Conservation (phyloP, 2,329 filamentous ascomycete species). For the Clarireedia homoeocarpa region DNA sequence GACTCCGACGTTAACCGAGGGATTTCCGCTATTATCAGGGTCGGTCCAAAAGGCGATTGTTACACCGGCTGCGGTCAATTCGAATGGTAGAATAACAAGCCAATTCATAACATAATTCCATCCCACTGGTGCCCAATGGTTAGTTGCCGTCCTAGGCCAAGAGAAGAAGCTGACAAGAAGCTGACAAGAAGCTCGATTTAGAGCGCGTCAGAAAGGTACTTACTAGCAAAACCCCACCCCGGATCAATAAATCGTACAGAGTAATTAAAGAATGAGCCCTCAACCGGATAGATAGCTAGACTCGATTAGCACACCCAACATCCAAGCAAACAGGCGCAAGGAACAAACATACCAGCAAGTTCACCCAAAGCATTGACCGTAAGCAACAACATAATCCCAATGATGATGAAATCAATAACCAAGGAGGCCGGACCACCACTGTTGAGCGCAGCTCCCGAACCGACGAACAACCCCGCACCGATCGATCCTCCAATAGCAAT, state of each 20-base stretch:
- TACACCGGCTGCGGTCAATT: constrained; percentile 78
- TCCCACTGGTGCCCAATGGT: constrained; percentile 49
- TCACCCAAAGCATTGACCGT: constrained; percentile 77
- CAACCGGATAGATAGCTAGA: constrained; percentile 66
- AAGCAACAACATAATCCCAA: constrained; percentile 61
- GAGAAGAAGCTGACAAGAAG: too few relatives aligned
- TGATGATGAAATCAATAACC: constrained; percentile 67
- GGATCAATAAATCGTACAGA: constrained; percentile 92
- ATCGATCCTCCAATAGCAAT: constrained; percentile 44
- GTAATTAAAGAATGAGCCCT: constrained; percentile 86
- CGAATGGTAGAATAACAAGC: constrained; percentile 74
- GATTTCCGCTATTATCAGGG: constrained; percentile 31
- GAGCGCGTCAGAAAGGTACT: too few relatives aligned
- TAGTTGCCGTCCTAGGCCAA: too few relatives aligned
- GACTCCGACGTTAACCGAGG: constrained; percentile 48
- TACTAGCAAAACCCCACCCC: constrained; percentile 57
- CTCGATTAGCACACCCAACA: not conserved
- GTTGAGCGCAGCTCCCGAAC: constrained; percentile 36
- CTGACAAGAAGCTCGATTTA: too few relatives aligned
- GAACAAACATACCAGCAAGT: constrained; percentile 64
- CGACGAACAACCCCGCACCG: constrained; percentile 43
- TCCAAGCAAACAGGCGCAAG: not conserved
- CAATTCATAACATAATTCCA: constrained; percentile 91
- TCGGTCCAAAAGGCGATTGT: constrained; percentile 77
- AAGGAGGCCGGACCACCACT: constrained; percentile 62